Base-by-base conservation (phyloP, 1,284 basidiomycete genomes). In the Austropuccinia psidii region DNA sequence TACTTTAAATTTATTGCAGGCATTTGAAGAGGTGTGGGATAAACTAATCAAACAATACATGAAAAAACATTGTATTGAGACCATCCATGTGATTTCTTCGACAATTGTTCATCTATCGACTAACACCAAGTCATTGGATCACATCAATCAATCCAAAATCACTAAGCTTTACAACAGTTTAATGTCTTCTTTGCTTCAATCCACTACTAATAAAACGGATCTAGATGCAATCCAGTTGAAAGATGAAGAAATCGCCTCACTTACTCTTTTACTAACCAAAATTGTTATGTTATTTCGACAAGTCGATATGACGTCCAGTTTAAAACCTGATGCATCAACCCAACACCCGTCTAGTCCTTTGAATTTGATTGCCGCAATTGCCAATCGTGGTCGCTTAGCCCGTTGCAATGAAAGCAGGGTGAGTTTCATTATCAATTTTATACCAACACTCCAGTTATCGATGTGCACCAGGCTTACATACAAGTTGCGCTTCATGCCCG, bases 1-100 rank as follows among this genome's bases (percentile, higher is more conserved):
- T 31, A n/a, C 6, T 19, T 33, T 37, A n/a, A 35, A n/a, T n/a
- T n/a, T n/a, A n/a, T n/a, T 19, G 13, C 39, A 73, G 70, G 88
- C 88, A 0, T 98, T 96, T 80, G 88, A 90, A 69, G 84, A 84
- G 49, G 85, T 99, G 0, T 98, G 95, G 95, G 91, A 95, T 81
- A 93, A 97, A 77, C 84, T 98, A 39, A 88, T 86, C 60, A 93
- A 92, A 79, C 93, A 97, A 80, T 93, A 96, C 81, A 84, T 91
- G 49, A 89, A 91, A 1, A 91, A 96, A 78, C 89, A 90, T 8
- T 89, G 91, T 24, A 84, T 87, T 1, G 83, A 84, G 5, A 89
- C 98, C 8, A 86, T 97, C 21, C 85, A 86, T 13, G 87, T 89
- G 43, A 89, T 93, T 0, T 89, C 90, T 43, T 80, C 85, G 9